Percentiles rank a stretch among this genome's conserved stretches.
Evolutionary conservation across 1,139 yeast species (phyloP).

Genomic region (Yamadazyma epiphylla): DNA sequence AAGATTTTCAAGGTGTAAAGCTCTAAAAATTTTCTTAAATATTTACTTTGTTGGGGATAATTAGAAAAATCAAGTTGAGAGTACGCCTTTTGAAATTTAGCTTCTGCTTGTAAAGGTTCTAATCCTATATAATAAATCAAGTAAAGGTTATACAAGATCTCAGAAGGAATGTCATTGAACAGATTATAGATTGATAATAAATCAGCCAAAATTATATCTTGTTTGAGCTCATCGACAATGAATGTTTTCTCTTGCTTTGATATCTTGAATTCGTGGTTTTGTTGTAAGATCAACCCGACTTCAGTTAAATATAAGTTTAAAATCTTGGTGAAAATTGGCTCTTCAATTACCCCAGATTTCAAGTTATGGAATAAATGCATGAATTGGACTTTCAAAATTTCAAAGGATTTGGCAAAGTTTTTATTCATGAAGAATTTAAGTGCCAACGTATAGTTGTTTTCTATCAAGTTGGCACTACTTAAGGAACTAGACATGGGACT

Average conservation of each 20-base stretch:
- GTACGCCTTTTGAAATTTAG: slow-evolving; percentile 9
- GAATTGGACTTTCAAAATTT: slow-evolving; percentile 23
- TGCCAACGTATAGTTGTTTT: slow-evolving; percentile 27
- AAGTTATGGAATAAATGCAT: slow-evolving; percentile 19
- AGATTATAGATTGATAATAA: slow-evolving; percentile 18
- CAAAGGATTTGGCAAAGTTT: slow-evolving; percentile 32
- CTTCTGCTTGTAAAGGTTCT: slow-evolving; percentile 10
- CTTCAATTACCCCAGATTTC: slow-evolving; percentile 23
- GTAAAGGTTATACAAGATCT: slow-evolving; percentile 31
- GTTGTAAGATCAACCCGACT: slow-evolving; percentile 27
- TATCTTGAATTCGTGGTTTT: slow-evolving; percentile 13
- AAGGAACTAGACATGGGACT: slow-evolving; percentile 7
- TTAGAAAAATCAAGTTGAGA: slow-evolving; percentile 6
- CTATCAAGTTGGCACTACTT: slow-evolving; percentile 10
- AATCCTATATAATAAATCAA: slow-evolving; percentile 21
- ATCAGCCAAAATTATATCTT: slow-evolving; percentile 21
- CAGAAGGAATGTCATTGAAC: slow-evolving; percentile 25
- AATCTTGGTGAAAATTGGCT: slow-evolving; percentile 29
- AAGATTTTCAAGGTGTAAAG: slow-evolving; percentile 35
- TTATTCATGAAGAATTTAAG: slow-evolving; percentile 39
- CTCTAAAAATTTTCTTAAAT: slow-evolving; percentile 23
- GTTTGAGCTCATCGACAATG: slow-evolving; percentile 15
- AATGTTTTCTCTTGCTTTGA: slow-evolving; percentile 12
- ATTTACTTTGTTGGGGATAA: slow-evolving; percentile 6
- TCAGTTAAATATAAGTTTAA: slow-evolving; percentile 35